phyloP scores from a whole-genome alignment of 345 rosid species.

The Microthlaspi erraticum region DNA sequence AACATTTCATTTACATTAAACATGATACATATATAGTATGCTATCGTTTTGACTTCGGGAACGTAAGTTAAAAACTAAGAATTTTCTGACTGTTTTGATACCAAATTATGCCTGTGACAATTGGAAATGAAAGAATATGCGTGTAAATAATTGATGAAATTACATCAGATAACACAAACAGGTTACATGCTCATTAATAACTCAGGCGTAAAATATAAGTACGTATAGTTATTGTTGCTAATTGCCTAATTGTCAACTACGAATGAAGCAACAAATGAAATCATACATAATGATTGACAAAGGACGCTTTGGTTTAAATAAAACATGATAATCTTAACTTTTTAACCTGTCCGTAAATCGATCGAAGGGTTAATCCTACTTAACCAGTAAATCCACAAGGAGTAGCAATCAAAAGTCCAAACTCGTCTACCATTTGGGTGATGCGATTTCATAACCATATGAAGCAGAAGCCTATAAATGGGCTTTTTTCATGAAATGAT shows the following conservation, averaged over 20 bases:
- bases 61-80: conserved; percentile 3
- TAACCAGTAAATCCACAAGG: not conserved
- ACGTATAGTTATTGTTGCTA: conserved; percentile 28
- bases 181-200: not conserved
- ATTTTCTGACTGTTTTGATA: conserved; percentile 13
- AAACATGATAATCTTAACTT: not conserved
- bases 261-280: conserved; percentile 24
- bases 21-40: conserved; percentile 11
- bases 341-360: not conserved
- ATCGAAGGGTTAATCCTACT: not conserved
- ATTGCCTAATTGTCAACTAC: conserved; percentile 12
- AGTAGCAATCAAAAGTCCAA: not conserved
- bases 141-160: not conserved
- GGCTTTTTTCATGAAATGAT: too few relatives aligned
- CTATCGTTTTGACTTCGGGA: not conserved
- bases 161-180: conserved; percentile 2
- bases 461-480: not conserved
- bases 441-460: not conserved
- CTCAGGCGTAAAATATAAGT: conserved; percentile 23
- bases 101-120: conserved; percentile 12
- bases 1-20: conserved; percentile 13
- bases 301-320: conserved; percentile 1
- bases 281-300: conserved; percentile 28
- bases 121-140: not conserved
- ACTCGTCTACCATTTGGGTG: not conserved